phyloP scores from a whole-genome alignment of 768 basidiomycete species.

The Amanita rubescens region DNA sequence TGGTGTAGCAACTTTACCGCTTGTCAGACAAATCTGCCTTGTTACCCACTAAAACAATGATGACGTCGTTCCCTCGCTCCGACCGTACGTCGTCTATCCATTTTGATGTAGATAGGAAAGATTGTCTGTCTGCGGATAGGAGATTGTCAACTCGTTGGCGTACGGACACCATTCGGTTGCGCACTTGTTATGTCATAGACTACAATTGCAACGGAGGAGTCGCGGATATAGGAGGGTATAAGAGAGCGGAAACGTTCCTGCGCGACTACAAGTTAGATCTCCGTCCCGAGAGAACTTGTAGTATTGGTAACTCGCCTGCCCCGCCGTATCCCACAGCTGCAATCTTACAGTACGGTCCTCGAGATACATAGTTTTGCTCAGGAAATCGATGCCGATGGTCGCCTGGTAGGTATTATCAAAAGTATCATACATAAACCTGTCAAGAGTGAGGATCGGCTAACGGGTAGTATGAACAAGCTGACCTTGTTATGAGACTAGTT shows the following conservation, averaged over 20 bases:
- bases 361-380: conserved; percentile 99
- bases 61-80: conserved; percentile 95
- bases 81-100: conserved; percentile 99
- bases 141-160: conserved; percentile 2
- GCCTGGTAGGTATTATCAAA: conserved; percentile 99
- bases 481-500: conserved; percentile 97
- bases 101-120: conserved; percentile 97
- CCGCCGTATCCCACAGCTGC: conserved; percentile 98
- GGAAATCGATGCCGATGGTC: conserved; percentile 97
- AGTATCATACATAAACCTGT: conserved; percentile 97
- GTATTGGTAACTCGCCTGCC: conserved; percentile 52
- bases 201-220: conserved; percentile 97
- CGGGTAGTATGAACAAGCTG: conserved; percentile 17
- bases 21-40: conserved; percentile 99
- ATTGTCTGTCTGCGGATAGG: conserved; percentile 68
- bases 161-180: conserved; percentile 2
- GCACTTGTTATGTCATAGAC: conserved; percentile 98
- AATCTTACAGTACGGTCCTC: conserved; percentile 97
- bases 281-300: background rate
- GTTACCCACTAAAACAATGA: conserved; percentile 97
- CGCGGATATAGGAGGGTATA: conserved; percentile 98
- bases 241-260: conserved; percentile 96
- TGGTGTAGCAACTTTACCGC: conserved; percentile 52
- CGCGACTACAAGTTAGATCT: background rate
- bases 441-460: conserved; percentile 1